Conservation (phyloP, 1,284 basidiomycete genomes). For the Singerocomus rubriflavus region DNA sequence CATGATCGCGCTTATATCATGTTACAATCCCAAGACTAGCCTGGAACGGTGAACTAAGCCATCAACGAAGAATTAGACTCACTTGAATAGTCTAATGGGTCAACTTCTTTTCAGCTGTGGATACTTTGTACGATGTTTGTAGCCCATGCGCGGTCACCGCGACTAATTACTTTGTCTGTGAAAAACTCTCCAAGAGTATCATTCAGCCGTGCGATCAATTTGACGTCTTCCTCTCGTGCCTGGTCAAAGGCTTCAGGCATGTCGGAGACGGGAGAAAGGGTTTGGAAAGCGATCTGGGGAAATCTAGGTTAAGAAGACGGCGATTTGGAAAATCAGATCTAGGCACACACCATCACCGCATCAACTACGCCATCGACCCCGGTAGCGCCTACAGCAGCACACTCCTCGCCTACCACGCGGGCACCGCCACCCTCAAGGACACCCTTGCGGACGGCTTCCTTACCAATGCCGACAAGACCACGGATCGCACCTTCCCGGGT, state of each 20-base stretch:
- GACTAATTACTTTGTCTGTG: constrained; percentile 45
- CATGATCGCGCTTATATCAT: too few relatives aligned
- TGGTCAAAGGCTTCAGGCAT: constrained; percentile 55
- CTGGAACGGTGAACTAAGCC: too few relatives aligned
- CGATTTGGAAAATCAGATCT: background rate
- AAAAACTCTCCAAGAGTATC: constrained; percentile 62
- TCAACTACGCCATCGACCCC: constrained; percentile 43
- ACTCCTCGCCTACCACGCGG: constrained; percentile 66
- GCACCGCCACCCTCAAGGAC: constrained; percentile 76
- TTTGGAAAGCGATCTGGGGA: constrained; percentile 53
- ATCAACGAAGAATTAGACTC: too few relatives aligned
- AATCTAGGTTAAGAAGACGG: background rate
- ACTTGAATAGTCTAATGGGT: too few relatives aligned
- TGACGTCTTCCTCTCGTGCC: constrained; percentile 45
- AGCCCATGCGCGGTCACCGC: constrained; percentile 59
- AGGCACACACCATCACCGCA: constrained; percentile 52
- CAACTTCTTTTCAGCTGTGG: constrained; percentile 10
- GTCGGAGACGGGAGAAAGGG: constrained; percentile 53
- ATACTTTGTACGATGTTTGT: constrained; percentile 47
- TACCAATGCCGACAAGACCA: constrained; percentile 79
- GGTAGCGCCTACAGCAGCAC: constrained; percentile 38
- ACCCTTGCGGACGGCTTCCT: constrained; percentile 77
- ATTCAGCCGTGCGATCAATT: constrained; percentile 44
- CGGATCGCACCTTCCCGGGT: constrained; percentile 85
- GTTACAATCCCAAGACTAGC: too few relatives aligned